Base-by-base conservation (phyloP, 169 alveolate genomes). In the Ichthyophthirius multifiliis region DNA sequence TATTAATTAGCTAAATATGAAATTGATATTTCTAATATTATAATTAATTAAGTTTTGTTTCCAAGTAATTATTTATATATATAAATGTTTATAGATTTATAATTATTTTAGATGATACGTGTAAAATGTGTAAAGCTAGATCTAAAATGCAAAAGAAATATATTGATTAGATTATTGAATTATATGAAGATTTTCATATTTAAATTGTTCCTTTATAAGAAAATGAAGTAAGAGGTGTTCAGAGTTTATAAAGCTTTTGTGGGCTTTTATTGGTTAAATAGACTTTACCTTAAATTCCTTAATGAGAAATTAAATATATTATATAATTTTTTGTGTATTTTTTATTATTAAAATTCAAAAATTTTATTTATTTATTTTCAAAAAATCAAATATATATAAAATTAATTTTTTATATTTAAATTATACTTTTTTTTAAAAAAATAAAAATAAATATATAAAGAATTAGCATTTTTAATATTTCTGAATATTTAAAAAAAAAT, bases 101-200 rank as follows among this genome's bases (percentile, higher is more conserved):
- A 45, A 34, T 45, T 84, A 31, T 44, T 31, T 20, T 43, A 67
- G 85, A 47, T 35, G 87, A 90, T 37, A 74, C 86, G 12, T 94
- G 97, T 79, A 92, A 83, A 84, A 93, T 92, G 94, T 94, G 96
- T 76, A 75, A 48, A 65, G 89, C 96, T 18, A 93, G 96, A 84
- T 87, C 97, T 30, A 93, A 91, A 67, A 96, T 98, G 98, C 99
- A 98, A 90, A 89, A 96, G 82, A 98, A 98, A 90, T 98, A 98
- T 83, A 88, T 97, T 32, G 95, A 93, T 74, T 98, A 97, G 87
- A 96, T 98, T 27, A 84, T 95, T 76, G 99, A 98, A 67, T 90
- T 98, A 81, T 98, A 97, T 89, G 98, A 97, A 47, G 99, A 98
- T 78, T 97, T 98, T 88, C 99, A 98, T 90, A 96, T 98, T 20